Percentiles rank a stretch among this genome's conserved stretches.
Evolutionary conservation across 257 asterid species (phyloP).

Genomic region (Penstemon eatonii): DNA sequence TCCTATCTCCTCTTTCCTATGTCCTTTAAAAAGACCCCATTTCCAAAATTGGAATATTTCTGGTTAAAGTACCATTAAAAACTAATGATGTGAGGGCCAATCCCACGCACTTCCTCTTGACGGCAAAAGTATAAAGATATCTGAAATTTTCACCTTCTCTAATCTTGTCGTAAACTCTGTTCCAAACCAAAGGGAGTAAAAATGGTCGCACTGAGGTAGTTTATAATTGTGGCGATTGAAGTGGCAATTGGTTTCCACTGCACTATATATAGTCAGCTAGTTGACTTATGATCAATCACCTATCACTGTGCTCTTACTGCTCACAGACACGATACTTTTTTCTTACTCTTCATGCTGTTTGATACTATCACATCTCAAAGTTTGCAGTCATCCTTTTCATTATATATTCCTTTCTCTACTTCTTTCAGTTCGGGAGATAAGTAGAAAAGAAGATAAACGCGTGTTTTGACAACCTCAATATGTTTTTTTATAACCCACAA

Average conservation of each 20-base stretch:
- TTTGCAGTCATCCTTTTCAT: too few species aligned
- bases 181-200: neutral
- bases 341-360: conserved; percentile 3
- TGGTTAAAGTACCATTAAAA: neutral
- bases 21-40: neutral
- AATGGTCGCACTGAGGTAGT: neutral
- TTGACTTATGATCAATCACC: neutral
- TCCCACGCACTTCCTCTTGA: neutral
- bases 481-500: neutral
- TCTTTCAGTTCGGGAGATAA: neutral
- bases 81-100: neutral
- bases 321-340: conserved; percentile 9
- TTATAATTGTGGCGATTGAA: neutral
- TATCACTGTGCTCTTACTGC: neutral
- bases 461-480: neutral
- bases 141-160: neutral
- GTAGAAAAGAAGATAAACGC: neutral
- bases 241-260: neutral
- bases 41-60: neutral
- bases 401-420: too few species aligned
- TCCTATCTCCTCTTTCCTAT: neutral
- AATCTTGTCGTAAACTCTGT: neutral
- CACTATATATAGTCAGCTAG: neutral
- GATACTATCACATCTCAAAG: neutral
- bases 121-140: neutral